Evolutionary conservation across 2,329 filamentous ascomycete genomes (phyloP), one percentile per base, ranked within the genome.

Genomic region (Cryphonectria japonica): DNA sequence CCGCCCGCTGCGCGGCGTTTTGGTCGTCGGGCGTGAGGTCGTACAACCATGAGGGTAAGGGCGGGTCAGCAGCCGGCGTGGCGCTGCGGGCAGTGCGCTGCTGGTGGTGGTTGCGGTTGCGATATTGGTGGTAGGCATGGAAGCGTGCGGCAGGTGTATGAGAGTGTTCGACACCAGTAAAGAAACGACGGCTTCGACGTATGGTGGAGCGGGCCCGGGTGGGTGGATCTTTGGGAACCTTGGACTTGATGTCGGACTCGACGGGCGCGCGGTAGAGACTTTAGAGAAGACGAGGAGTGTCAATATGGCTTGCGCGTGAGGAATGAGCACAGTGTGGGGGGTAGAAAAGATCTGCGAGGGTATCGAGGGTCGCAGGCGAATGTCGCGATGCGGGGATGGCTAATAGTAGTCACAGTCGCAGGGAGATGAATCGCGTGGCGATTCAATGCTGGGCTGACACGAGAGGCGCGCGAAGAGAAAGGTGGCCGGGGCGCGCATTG

Each of bases 181-280:
- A 34, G 9, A 9, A 66, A 57, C 66, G 64, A 50, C 65, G 70
- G 22, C 9, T 41, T 37, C 77, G 77, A 37, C 78, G 76, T 43
- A 78, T 78, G 62, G 72, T 69, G 43, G 77, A 77, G 39, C 78
- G 78, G 68, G 75, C 71, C 69, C 75, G 76, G 43, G 75, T 74
- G 8, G 75, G 61, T 57, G 71, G 73, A 66, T 77, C 77, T 50
- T 76, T 76, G 63, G 73, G 72, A 11, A 73, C 64, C 69, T 77
- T 77, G 69, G 75, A 67, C 73, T 75, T 74, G 72, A 76, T 72
- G 74, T 78, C 77, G 67, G 77, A 77, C 72, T 78, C 77, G 73
- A 78, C 78, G 50, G 75, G 76, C 57, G 77, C 71, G 73, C 78
- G 76, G 69, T 78, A 79, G 73, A 79, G 74, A 71, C 78, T 79